Base-by-base conservation (phyloP, 1,139 yeast species). In the Meyerozyma smithsonii region DNA sequence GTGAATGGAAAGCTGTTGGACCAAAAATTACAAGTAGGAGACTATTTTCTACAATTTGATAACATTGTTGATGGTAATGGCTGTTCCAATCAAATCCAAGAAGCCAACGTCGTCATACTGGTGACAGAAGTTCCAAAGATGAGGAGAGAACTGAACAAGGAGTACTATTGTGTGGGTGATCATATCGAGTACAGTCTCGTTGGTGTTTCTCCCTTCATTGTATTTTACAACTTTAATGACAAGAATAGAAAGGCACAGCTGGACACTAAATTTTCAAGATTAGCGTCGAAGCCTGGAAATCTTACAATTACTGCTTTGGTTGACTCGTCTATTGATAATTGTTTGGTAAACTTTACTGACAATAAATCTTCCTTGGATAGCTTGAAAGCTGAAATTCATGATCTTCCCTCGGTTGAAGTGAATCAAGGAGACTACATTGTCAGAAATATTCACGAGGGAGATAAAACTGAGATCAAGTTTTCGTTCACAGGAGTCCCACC, bases 361-460 rank as follows among this genome's bases (percentile, higher is more conserved):
- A 56, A 67, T 2, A 57, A 63, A 6, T 57, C 62, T 44, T 60
- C 57, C 1, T 52, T 49, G 25, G 66, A 70, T 4, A 74, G 67
- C 11, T 62, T 84, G 44, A 61, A 69, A 7, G 69, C 85, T 8
- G 57, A 61, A 5, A 76, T 92, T 12, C 90, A 87, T 52, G 88
- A 84, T 24, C 72, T 90, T 30, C 99, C 99, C 8, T 82, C 95
- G 0, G 97, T 90, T n/a, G 89, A 83, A 46, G 81, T 90, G 12
- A 79, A 84, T 36, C 86, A 84, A 51, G 95, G 95, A 32, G 83
- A 81, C 41, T 70, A 78, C 19, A 66, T 82, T n/a, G 77, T 83
- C 41, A 72, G 66, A 44, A 94, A 88, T 57, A 84, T 92, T 36
- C 96, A 89, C 51, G 96, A 88, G 55, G 98, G 97, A 36, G 94